phyloP scores from a whole-genome alignment of 306 rosid species.

The Inga oerstediana region DNA sequence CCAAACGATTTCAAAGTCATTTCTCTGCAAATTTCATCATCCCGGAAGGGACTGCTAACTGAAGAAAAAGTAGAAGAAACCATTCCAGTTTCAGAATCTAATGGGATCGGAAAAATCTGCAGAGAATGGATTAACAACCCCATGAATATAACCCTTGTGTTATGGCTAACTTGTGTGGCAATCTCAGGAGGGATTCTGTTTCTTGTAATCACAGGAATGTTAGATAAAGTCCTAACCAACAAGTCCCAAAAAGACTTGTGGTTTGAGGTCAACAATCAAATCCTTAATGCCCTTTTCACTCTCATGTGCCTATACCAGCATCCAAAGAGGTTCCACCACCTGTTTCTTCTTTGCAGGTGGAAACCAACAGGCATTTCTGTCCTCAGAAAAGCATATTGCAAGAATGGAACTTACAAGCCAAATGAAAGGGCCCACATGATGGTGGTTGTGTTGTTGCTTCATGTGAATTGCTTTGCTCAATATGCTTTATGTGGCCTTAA shows the following conservation, averaged over 20 bases:
- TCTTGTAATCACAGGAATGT: constrained; percentile 68
- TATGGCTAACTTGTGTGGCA: constrained; percentile 52
- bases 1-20: constrained; percentile 17
- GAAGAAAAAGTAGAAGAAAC: constrained; percentile 26
- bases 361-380: constrained; percentile 43
- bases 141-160: constrained; percentile 54
- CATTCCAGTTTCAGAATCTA: constrained; percentile 13
- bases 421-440: constrained; percentile 51
- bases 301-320: constrained; percentile 70
- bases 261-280: constrained; percentile 67
- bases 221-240: constrained; percentile 43
- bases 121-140: constrained; percentile 56
- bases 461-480: constrained; percentile 65
- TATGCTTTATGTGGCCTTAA: constrained; percentile 69
- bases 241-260: constrained; percentile 52
- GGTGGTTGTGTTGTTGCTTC: constrained; percentile 57
- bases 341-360: constrained; percentile 62
- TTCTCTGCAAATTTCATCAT: constrained; percentile 39
- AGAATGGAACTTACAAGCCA: constrained; percentile 59
- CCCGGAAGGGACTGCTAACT: constrained; percentile 32
- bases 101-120: constrained; percentile 38
- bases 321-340: constrained; percentile 55
- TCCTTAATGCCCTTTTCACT: constrained; percentile 70
- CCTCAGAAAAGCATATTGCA: constrained; percentile 50
- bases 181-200: constrained; percentile 62